Evolutionary conservation across 2,329 filamentous ascomycete genomes (phyloP).

Genomic region (Exophiala oligosperma): DNA sequence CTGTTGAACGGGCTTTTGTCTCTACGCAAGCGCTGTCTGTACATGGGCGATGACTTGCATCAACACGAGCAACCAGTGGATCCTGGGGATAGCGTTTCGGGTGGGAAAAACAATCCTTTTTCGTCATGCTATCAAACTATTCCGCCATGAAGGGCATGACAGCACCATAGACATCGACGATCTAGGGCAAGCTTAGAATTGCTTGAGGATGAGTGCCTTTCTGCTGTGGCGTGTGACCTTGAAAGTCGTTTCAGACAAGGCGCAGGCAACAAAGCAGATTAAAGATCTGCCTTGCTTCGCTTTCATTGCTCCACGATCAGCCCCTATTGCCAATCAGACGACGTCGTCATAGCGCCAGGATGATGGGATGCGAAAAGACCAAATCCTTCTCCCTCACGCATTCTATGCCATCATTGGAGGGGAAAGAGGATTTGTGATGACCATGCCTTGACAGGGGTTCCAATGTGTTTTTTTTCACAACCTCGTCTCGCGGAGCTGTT

Average conservation of each 20-base stretch:
- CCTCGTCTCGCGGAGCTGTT: too few relatives aligned
- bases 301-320: too few relatives aligned
- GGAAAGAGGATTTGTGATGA: background rate
- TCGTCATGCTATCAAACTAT: background rate
- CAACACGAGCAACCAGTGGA: background rate
- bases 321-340: background rate
- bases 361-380: background rate
- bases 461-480: too few relatives aligned
- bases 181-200: background rate
- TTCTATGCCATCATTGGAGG: background rate
- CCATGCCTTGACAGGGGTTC: background rate
- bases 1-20: background rate
- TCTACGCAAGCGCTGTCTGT: background rate
- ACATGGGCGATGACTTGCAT: conserved; percentile 1
- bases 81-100: background rate
- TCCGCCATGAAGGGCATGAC: background rate
- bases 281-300: too few relatives aligned
- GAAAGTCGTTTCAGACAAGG: too few relatives aligned
- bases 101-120: background rate
- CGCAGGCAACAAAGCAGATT: too few relatives aligned
- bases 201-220: background rate
- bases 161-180: background rate
- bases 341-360: background rate
- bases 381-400: background rate
- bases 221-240: background rate